Base-by-base conservation (phyloP, 768 basidiomycete species). In the Suillus fuscotomentosus region DNA sequence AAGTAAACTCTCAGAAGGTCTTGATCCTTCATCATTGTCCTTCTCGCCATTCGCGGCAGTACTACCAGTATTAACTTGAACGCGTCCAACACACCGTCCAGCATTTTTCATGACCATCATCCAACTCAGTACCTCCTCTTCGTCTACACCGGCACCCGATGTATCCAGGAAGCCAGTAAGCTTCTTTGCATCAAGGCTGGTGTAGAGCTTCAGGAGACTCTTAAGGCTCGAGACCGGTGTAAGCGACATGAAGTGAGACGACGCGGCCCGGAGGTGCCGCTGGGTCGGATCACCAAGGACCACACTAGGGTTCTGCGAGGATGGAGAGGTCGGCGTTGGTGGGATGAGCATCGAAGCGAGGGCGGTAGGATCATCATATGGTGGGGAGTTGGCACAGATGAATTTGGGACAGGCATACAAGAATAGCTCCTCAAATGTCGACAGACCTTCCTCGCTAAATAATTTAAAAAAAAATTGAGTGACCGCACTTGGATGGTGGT, bases 81-180 rank as follows among this genome's bases (percentile, higher is more conserved):
- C 72, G 2, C 73, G 71, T 1, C 72, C 91, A 83, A 74, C 86
- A 64, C 91, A 92, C 71, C 94, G 83, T 70, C 91, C 92, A 0
- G 88, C 88, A 67, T 91, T 89, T 81, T 99, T 99, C 79, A 97
- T 86, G 51, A 94, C 89, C 95, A 99, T 97, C 84, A 99, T 86
- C 84, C 97, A 92, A 78, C 96, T 92, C 64, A 99, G 83, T 72
- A 98, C 90, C 76, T 92, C 91, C 73, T 99, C 97, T 78, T 98
- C 97, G 67, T 92, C 92, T 51, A 86, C 87, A 0, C 73, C 75
- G 2, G 70, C 60, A 31, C 41, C 57, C 3, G 57, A 59, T 24
- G 41, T 59, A 66, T 95, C 94, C 53, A 97, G 80, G 85, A 99
- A 97, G 69, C 88, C 89, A 0, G 96, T 90, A 34, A 99, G 85